These are phyloP conservation scores for Alnus rubra DNA, from an alignment of 306 rosid genomes.

Conservation along the genomic window DNA sequence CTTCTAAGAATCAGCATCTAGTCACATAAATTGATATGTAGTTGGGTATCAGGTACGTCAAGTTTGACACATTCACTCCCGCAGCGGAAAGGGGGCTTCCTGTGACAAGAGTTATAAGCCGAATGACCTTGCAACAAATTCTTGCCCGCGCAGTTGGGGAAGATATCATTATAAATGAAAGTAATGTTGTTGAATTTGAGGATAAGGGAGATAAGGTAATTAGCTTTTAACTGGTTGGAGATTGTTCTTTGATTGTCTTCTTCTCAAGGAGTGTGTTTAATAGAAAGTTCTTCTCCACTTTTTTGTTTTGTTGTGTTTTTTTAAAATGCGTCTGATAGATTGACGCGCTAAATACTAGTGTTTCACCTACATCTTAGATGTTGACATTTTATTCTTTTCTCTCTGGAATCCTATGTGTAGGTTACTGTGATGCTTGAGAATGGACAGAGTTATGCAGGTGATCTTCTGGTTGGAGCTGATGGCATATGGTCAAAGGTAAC, in stretches of 20 bases:
- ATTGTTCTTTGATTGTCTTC: conserved; percentile 10
- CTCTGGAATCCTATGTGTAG: conserved; percentile 40
- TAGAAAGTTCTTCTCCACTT: conserved; percentile 3
- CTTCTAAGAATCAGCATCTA: conserved; percentile 23
- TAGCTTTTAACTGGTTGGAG: conserved; percentile 22
- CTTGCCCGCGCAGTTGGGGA: conserved; percentile 87
- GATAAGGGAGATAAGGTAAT: conserved; percentile 82
- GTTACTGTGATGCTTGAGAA: conserved; percentile 79
- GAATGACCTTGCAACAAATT: conserved; percentile 87
- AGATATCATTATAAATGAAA: conserved; percentile 59
- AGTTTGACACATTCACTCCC: conserved; percentile 99
- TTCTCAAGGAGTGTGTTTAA: conserved; percentile 1
- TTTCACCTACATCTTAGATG: background rate
- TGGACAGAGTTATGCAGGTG: conserved; percentile 81
- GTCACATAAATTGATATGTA: conserved; percentile 36
- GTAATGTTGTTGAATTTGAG: conserved; percentile 75
- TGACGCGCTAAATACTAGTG: conserved; percentile 1
- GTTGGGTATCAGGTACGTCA: conserved; percentile 82
- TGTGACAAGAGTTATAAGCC: conserved; percentile 90
- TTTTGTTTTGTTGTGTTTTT: conserved; percentile 22
- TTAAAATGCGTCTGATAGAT: conserved; percentile 13
- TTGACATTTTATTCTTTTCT: conserved; percentile 29
- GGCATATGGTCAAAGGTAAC: conserved; percentile 97
- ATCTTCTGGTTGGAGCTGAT: conserved; percentile 94
- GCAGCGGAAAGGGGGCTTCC: conserved; percentile 97